Percentiles rank a stretch among this genome's conserved stretches.
Evolutionary conservation across 1,284 basidiomycete genomes (phyloP).

Genomic region (Ceratobasidium sp.): DNA sequence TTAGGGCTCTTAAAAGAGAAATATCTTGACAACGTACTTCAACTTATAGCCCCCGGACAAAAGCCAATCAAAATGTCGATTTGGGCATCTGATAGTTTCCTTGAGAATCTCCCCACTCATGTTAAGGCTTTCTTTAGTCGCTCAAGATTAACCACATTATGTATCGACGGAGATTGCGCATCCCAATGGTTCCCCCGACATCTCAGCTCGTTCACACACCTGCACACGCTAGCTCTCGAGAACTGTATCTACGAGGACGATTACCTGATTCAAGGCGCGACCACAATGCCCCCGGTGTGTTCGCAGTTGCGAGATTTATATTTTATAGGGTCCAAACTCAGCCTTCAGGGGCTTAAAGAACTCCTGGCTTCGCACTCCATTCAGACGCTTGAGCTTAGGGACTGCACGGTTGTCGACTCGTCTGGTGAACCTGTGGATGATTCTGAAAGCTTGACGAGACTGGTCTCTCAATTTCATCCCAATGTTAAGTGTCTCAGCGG

Average conservation of each 20-base stretch:
- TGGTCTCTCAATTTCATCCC: background rate
- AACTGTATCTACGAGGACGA: background rate
- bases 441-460: background rate
- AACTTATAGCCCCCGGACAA: slow-evolving; percentile 9
- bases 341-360: background rate
- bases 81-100: background rate
- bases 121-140: background rate
- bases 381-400: background rate
- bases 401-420: background rate
- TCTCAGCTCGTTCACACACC: background rate
- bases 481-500: background rate
- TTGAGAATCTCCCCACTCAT: background rate
- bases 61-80: slow-evolving; percentile 3
- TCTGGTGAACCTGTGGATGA: background rate
- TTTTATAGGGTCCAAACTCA: background rate
- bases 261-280: background rate
- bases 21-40: background rate
- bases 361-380: background rate
- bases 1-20: background rate
- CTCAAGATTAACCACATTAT: background rate
- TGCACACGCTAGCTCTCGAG: slow-evolving; percentile 5
- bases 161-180: background rate
- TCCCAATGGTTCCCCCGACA: background rate
- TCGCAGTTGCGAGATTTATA: background rate
- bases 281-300: background rate